Evolutionary conservation across 2,329 filamentous ascomycete genomes (phyloP).

Genomic region (Chaetomium olivaceum): DNA sequence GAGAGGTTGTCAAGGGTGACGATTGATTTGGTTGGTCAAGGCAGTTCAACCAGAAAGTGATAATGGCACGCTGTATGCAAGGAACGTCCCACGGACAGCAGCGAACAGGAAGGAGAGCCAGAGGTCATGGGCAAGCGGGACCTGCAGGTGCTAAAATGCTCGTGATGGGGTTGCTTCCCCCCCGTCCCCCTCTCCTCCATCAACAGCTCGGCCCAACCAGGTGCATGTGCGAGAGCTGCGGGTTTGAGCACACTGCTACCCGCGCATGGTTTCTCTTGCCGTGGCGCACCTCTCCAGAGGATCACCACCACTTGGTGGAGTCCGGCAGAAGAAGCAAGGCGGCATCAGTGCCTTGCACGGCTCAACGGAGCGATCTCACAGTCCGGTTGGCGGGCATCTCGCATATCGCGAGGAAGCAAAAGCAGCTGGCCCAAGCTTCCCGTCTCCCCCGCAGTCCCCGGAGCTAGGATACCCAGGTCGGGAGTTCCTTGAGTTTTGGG

Average conservation of each 20-base stretch:
- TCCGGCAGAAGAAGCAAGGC: conserved; percentile 10
- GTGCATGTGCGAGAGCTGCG: conserved; percentile 12
- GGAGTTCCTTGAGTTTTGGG: not conserved
- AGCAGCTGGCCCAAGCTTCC: conserved; percentile 1
- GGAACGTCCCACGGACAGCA: conserved; percentile 21
- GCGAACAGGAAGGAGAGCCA: not conserved
- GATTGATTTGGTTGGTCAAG: conserved; percentile 1
- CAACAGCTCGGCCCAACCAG: not conserved
- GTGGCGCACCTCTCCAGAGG: not conserved
- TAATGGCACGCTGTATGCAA: conserved; percentile 24
- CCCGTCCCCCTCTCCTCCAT: not conserved
- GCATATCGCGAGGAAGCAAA: not conserved
- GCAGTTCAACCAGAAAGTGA: conserved; percentile 10
- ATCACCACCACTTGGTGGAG: conserved; percentile 16
- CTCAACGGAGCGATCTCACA: not conserved
- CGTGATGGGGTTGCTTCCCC: conserved; percentile 28
- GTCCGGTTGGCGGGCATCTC: not conserved
- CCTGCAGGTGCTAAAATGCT: conserved; percentile 33
- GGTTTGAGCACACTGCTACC: conserved; percentile 6
- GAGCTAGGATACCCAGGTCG: not conserved
- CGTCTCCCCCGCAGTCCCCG: not conserved
- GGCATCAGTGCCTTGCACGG: not conserved
- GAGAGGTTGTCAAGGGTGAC: not conserved
- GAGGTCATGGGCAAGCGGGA: conserved; percentile 22
- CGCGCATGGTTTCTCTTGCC: not conserved